Percentiles rank a stretch among this genome's conserved stretches.
phyloP scores from a whole-genome alignment of 768 basidiomycete genomes.

The Boletales sp. region DNA sequence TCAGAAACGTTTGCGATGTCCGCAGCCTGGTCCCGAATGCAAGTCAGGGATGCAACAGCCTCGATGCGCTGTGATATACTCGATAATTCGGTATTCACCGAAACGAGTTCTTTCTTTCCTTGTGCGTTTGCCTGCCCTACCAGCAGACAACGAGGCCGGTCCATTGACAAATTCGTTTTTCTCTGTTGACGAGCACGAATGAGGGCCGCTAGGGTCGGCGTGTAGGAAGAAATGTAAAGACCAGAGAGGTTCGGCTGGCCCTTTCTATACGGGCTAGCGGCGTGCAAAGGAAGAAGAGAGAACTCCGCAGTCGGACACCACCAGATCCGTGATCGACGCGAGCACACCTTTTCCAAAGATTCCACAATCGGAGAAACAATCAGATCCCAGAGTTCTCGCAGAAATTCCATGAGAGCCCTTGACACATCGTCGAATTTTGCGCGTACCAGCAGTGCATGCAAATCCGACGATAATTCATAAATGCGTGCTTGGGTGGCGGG shows the following conservation, averaged over 20 bases:
- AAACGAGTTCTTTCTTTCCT: neutral
- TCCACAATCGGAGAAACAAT: slow-evolving; percentile 17
- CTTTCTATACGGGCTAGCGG: neutral
- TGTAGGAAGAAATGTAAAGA: neutral
- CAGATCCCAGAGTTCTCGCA: slow-evolving; percentile 18
- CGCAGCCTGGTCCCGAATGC: neutral
- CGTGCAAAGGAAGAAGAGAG: neutral
- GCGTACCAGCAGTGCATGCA: neutral
- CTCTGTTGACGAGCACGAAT: neutral
- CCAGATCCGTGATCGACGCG: neutral
- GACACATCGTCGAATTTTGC: neutral
- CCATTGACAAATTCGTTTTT: neutral
- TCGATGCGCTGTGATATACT: neutral
- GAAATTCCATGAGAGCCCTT: neutral
- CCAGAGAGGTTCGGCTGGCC: neutral
- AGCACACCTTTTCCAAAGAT: neutral
- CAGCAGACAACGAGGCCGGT: neutral
- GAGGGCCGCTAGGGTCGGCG: neutral
- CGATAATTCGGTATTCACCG: neutral
- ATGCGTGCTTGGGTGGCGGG: neutral
- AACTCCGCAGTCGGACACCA: neutral
- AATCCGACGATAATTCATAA: neutral
- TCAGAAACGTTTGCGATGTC: neutral
- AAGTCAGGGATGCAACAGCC: neutral
- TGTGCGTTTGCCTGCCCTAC: slow-evolving; percentile 4